phyloP scores from a whole-genome alignment of 139 green algal genomes.

The Chlorella vulgaris region DNA sequence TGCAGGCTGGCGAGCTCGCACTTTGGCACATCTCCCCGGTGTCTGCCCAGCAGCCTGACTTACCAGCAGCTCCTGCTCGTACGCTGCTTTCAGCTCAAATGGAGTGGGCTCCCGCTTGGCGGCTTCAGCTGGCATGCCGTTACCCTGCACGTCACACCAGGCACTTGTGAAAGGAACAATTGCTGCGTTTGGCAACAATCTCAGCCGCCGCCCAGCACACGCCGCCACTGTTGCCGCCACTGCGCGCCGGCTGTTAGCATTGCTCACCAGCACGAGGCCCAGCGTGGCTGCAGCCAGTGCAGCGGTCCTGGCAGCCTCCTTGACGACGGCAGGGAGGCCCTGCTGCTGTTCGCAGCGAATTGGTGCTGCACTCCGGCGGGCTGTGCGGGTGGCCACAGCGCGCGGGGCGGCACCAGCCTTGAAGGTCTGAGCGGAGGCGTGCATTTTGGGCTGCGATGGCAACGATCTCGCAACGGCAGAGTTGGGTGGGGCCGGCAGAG shows the following conservation, averaged over 20 bases:
- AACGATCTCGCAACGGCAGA: neutral
- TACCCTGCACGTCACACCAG: neutral
- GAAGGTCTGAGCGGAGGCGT: neutral
- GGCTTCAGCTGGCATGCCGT: constrained; percentile 1
- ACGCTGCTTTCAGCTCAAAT: neutral
- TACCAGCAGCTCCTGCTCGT: constrained; percentile 31
- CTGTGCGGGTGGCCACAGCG: neutral
- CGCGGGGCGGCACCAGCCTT: constrained; percentile 4
- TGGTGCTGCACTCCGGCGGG: neutral
- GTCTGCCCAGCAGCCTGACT: neutral
- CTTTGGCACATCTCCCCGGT: neutral
- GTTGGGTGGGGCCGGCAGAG: neutral
- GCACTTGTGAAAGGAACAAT: neutral
- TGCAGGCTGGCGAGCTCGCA: no score
- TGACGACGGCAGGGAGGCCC: neutral
- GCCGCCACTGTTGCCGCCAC: neutral
- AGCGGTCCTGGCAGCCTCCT: constrained; percentile 20
- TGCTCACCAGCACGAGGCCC: constrained; percentile 26
- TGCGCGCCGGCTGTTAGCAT: neutral
- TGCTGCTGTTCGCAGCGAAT: neutral
- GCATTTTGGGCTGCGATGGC: neutral
- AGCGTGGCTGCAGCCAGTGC: neutral
- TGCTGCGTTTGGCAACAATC: neutral
- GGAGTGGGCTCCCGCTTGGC: constrained; percentile 3
- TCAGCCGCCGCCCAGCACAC: neutral